Evolutionary conservation across 257 asterid genomes (phyloP).

Genomic region (Rehmannia glutinosa): DNA sequence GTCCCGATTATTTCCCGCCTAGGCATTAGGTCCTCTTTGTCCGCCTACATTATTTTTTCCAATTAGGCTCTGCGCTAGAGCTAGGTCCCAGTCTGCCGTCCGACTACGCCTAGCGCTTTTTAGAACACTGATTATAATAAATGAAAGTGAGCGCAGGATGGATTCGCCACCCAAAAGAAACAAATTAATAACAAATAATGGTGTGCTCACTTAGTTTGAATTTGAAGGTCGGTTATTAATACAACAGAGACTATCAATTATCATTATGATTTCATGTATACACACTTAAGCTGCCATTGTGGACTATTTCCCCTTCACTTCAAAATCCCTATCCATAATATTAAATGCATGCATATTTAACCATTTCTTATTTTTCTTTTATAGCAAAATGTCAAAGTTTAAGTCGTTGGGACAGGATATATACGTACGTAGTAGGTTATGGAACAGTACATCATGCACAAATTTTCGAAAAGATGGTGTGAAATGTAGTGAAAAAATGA

Average conservation of each 20-base stretch:
- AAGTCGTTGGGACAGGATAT: neutral
- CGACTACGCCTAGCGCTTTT: no score
- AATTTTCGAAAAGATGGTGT: neutral
- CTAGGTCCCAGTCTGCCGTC: no score
- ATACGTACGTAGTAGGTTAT: no score
- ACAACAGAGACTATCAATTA: neutral
- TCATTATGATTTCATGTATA: neutral
- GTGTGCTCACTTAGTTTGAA: conserved; percentile 22
- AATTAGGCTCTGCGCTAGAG: no score
- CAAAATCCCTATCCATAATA: neutral
- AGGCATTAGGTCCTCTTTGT: no score
- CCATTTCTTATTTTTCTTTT: neutral
- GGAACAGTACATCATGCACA: no score
- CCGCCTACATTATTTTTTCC: no score
- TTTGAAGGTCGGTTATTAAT: conserved; percentile 4
- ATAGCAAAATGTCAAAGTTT: neutral
- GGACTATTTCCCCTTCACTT: no score
- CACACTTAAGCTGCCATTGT: neutral
- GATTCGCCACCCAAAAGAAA: neutral
- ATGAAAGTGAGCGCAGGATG: neutral
- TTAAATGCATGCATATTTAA: neutral
- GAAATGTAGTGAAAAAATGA: neutral
- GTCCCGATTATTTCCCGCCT: no score
- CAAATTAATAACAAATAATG: neutral
- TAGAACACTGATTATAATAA: neutral